Evolutionary conservation across 2,329 filamentous ascomycete genomes (phyloP), one percentile per base, ranked within the genome.

Genomic region (Periconia macrospinosa): DNA sequence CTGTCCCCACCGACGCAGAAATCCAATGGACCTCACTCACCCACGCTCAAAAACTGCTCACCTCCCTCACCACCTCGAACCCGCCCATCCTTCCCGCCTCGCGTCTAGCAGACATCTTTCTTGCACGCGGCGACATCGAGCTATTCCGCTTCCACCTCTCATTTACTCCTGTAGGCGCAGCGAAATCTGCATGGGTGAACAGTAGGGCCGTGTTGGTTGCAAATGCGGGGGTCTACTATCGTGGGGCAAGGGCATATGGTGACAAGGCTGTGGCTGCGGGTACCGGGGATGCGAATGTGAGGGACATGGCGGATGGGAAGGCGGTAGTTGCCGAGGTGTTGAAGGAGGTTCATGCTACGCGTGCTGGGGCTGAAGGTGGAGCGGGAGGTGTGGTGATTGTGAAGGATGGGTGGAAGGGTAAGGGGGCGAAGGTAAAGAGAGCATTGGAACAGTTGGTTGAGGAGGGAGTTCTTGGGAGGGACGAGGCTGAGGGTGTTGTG

Each of bases 151-250:
- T 72, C 59, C 65, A 67, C 6, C 57, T 73, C 13, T 58, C 66
- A 2, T 52, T 60, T 2, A 61, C 61, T 1, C 53, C 53, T 2
- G 23, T 27, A 8, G 23, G 23, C 3, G 47, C 27, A 6, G 69
- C 66, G 6, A 68, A 68, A 49, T 46, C 63, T 0, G 63, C 64
- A 1, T 72, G 70, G 70, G 59, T 61, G 55, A 65, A 69, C 61
- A 69, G 69, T 54, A 62, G 59, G 49, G 49, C 54, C 1, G 70
- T 71, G 14, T 55, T 78, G 1, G 68, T 76, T 0, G 59, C 57
- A n/a, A 69, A 68, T 54, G 63, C 69, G 40, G 79, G 78, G 14
- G 73, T 75, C 8, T 74, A 66, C 35, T 74, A 73, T 51, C 59
- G 71, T 1, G 70, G 69, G 1, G 70, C 64, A 0, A 61, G 67